Evolutionary conservation across 495 filamentous ascomycete species (phyloP), one percentile per base, ranked within the genome.

Genomic region (Aspergillus egyptiacus): DNA sequence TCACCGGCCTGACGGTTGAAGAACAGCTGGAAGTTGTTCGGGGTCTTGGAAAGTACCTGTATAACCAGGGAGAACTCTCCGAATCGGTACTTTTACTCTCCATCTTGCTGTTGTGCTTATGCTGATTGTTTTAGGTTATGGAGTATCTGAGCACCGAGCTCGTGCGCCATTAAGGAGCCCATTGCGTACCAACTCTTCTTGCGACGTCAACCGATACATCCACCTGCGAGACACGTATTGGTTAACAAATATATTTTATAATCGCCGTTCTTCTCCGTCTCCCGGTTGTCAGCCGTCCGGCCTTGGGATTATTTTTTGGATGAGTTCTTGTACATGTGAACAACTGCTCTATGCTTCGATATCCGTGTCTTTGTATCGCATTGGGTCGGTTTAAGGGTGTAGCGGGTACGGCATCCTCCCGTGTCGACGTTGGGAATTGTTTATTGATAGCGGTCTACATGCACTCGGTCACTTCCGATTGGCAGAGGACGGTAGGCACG

Each of bases 11-110:
- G 48, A 81, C 81, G 0, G 64, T 79, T 1, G 89, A 95, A 20
- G 88, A 97, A 63, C 89, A 96, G 67, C 70, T 94, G 43, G 89
- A 96, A 62, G 80, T 99, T 32, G 80, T 97, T 2, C 85, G 80
- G 57, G 83, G 87, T 0, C 67, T 99, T 53, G 75, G 79, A 58
- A 91, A 87, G 64, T 90, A 96, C 69, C 68, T 97, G 39, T 83
- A 82, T 50, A 94, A 94, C 58, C 90, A 95, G 63, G 89, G 87
- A 6, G 72, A 78, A 3, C 72, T 89, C 38, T 69, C 76, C 30
- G 75, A 81, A 38, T 74, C 76, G 66, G 82, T 87, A 60, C 58
- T 74, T 67, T n/a, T n/a, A 9, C 8, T 17, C 15, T 18, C 3
- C 31, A 32, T 34, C 18, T 37, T 22, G 8, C 35, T 20, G 6